Evolutionary conservation across 2,329 filamentous ascomycete genomes (phyloP).

Genomic region (Verticillium klebahnii): DNA sequence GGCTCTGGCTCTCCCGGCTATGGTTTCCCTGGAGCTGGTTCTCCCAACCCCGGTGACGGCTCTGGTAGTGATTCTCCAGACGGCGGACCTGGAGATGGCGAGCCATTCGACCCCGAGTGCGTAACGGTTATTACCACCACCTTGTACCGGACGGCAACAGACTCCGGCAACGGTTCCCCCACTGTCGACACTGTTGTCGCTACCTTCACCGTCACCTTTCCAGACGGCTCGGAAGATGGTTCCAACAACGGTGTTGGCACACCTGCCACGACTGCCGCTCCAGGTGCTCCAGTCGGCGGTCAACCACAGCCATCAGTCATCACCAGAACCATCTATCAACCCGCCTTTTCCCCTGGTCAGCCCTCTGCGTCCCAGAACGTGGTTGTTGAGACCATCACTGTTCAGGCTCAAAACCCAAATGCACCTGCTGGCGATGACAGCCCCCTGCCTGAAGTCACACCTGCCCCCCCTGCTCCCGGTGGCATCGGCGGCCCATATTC

Average conservation of each 20-base stretch:
- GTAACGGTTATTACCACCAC: conserved; percentile 9
- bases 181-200: conserved; percentile 6
- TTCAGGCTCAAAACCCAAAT: not conserved
- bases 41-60: not conserved
- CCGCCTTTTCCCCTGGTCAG: not conserved
- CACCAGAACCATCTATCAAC: conserved; percentile 3
- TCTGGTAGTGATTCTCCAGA: not conserved
- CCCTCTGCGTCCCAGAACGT: not conserved
- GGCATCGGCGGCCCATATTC: not conserved
- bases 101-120: not conserved
- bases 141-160: conserved; percentile 1
- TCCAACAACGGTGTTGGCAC: not conserved
- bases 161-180: not conserved
- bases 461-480: not conserved
- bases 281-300: not conserved
- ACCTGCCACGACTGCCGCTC: not conserved
- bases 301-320: not conserved
- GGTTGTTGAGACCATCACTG: conserved; percentile 1
- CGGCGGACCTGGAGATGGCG: not conserved
- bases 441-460: not conserved
- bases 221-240: not conserved
- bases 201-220: conserved; percentile 8
- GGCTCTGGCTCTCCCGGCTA: not conserved
- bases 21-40: not conserved
- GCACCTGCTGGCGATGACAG: not conserved